Conservation (phyloP, 2,329 filamentous ascomycete genomes). For the Plectosphaerella plurivora region DNA sequence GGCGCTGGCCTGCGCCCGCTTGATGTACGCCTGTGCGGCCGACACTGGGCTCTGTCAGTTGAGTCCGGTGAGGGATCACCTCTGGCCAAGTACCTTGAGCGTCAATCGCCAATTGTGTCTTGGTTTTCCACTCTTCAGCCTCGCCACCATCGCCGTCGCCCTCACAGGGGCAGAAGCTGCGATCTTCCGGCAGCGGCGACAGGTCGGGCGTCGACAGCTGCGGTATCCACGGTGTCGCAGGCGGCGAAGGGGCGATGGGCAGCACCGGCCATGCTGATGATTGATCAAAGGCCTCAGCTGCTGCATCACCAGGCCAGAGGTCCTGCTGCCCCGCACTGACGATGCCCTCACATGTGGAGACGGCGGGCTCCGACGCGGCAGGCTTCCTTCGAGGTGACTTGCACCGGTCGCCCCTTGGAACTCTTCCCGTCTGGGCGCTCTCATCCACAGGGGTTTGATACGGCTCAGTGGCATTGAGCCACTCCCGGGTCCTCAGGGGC, state of each 20-base stretch:
- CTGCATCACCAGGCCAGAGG: too few species aligned
- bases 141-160: slow-evolving; percentile 6
- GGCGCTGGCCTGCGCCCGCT: not conserved
- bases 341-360: too few species aligned
- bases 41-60: slow-evolving; percentile 8
- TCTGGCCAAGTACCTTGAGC: slow-evolving; percentile 4
- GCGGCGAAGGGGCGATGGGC: not conserved
- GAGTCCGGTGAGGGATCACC: not conserved
- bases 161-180: slow-evolving; percentile 10
- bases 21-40: slow-evolving; percentile 9
- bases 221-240: slow-evolving; percentile 3
- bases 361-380: too few species aligned
- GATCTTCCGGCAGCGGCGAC: slow-evolving; percentile 8
- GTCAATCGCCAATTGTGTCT: slow-evolving; percentile 3
- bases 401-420: too few species aligned
- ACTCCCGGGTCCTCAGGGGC: too few species aligned
- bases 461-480: too few species aligned
- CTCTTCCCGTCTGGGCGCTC: too few species aligned
- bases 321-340: too few species aligned
- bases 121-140: slow-evolving; percentile 10
- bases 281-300: too few species aligned
- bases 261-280: not conserved
- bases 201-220: slow-evolving; percentile 10
- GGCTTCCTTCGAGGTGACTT: too few species aligned
- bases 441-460: too few species aligned